phyloP scores from a whole-genome alignment of 176 grass and related monocot genomes.

The Rhipidocladum racemiflorum region DNA sequence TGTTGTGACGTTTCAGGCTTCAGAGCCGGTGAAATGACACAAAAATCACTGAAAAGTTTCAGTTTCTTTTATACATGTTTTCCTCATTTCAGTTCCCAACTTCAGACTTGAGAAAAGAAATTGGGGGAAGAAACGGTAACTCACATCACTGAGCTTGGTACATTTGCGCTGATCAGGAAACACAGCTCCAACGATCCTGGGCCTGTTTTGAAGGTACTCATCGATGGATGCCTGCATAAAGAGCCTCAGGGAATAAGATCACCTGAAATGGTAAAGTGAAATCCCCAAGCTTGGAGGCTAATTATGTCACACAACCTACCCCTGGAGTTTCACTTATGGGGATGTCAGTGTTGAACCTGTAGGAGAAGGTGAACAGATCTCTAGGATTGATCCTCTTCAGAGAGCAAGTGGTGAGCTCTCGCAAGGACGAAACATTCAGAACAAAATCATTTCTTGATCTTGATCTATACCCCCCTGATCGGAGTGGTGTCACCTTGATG shows the following conservation, averaged over 20 bases:
- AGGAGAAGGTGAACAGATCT: constrained; percentile 68
- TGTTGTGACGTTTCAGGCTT: neutral
- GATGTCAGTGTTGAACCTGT: constrained; percentile 59
- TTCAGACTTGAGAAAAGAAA: neutral
- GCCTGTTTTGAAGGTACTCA: constrained; percentile 71
- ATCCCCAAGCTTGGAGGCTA: neutral
- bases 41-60: neutral
- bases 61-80: neutral
- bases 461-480: constrained; percentile 10
- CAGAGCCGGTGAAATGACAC: neutral
- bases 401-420: neutral
- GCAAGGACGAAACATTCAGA: neutral
- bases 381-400: constrained; percentile 46
- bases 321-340: constrained; percentile 66
- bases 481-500: neutral
- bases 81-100: neutral
- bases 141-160: constrained; percentile 67
- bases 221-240: constrained; percentile 69
- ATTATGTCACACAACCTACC: constrained; percentile 31
- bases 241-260: neutral
- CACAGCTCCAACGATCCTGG: constrained; percentile 66
- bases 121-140: neutral
- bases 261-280: neutral
- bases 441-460: constrained; percentile 1
- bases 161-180: constrained; percentile 58